Evolutionary conservation across 1,284 basidiomycete species (phyloP).

Genomic region (Boletus hoseneyae): DNA sequence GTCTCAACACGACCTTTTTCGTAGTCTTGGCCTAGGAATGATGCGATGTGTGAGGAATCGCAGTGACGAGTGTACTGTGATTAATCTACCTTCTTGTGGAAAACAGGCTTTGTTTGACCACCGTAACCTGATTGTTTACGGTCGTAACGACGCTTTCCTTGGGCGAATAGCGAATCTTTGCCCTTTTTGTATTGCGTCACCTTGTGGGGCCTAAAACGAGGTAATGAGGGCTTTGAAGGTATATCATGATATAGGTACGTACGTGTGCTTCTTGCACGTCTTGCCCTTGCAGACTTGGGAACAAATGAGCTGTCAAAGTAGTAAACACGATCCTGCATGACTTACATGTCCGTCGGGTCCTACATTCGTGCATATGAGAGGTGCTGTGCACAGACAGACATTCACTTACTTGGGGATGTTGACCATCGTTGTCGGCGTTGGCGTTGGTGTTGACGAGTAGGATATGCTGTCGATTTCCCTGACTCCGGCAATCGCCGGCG

Average conservation of each 20-base stretch:
- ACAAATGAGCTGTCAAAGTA: conserved; percentile 1
- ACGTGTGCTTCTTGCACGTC: conserved; percentile 98
- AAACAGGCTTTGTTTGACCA: conserved; percentile 99
- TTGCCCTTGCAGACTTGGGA: conserved; percentile 94
- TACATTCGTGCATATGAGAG: conserved; percentile 31
- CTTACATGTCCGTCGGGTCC: conserved; percentile 85
- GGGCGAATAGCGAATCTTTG: conserved; percentile 93
- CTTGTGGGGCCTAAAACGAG: conserved; percentile 75
- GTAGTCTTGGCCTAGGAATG: conserved; percentile 82
- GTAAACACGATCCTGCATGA: conserved; percentile 19
- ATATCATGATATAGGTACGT: conserved; percentile 35
- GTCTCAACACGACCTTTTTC: conserved; percentile 98
- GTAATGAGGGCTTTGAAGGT: neutral
- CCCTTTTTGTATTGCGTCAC: conserved; percentile 99
- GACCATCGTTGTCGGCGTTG: conserved; percentile 63
- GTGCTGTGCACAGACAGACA: conserved; percentile 13
- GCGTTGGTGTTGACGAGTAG: conserved; percentile 10
- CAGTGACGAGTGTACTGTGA: neutral
- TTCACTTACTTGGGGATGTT: conserved; percentile 85
- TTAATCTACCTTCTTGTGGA: conserved; percentile 90
- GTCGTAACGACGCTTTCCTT: conserved; percentile 99
- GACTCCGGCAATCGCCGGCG: conserved; percentile 26
- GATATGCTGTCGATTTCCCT: conserved; percentile 12
- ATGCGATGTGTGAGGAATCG: neutral
- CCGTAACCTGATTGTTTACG: conserved; percentile 99